Evolutionary conservation across 352 stramenopile species (phyloP), one percentile per base, ranked within the genome.

Genomic region (Phytophthora uliginosa): DNA sequence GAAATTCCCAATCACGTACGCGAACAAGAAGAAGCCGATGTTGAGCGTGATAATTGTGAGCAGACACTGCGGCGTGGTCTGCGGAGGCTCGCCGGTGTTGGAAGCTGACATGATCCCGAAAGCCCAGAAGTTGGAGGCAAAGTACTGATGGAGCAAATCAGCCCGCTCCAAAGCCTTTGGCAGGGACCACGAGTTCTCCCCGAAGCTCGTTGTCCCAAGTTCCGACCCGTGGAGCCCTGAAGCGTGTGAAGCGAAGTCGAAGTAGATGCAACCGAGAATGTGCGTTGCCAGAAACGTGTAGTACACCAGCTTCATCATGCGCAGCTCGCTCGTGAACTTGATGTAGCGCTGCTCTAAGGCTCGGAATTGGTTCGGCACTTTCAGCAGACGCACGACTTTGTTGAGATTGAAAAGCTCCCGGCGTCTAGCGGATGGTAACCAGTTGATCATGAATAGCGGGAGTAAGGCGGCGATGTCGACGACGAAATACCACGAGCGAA

Each of bases 21-120:
- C 76, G 33, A 90, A 85, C 48, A 93, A 55, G 51, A 85, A 87
- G 42, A 93, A 79, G 0, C 85, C 85, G 18, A 59, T 57, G 10
- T 70, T 69, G n/a, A 89, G 68, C 0, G 79, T 85, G 0, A 82
- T 36, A 7, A 89, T 83, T 0, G 74, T 83, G 52, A 93, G 88
- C 1, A 89, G 15, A 12, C 73, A 80, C 33, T 92, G 81, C 6
- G 64, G 3, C 0, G 73, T 53, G 7, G 71, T 88, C n/a, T 88
- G 63, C 15, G 84, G 84, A 1, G 77, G 40, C 12, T 82, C 81
- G 9, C 81, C 80, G 7, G 77, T 72, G 7, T 78, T 74, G 3
- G 82, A 88, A 2, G 79, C 82, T 12, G 82, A 88, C 77, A 91
- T 87, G n/a, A 91, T 73, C 3, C 79, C 82, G 52, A 90, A 82